Percentiles rank a stretch among this genome's conserved stretches.
Evolutionary conservation across 164 flowering plant species (phyloP).

Genomic region (Tetrastigma voinierianum): DNA sequence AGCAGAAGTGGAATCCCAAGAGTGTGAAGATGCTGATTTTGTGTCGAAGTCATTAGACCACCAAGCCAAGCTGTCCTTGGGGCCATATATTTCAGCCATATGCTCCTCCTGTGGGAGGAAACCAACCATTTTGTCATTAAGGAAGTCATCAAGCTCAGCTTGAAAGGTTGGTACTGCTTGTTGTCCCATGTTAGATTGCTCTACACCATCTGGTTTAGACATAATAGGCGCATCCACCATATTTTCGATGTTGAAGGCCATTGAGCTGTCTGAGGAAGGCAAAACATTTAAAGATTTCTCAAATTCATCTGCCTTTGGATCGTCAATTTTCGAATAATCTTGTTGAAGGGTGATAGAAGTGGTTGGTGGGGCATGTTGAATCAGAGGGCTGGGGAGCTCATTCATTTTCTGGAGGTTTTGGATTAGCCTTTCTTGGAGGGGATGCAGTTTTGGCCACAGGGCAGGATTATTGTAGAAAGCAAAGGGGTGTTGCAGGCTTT

Average conservation of each 20-base stretch:
- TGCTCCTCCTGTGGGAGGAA: slow-evolving; percentile 27
- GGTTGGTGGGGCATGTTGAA: slow-evolving; percentile 16
- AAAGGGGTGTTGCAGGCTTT: slow-evolving; percentile 49
- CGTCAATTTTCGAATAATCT: slow-evolving; percentile 8
- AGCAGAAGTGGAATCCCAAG: slow-evolving; percentile 57
- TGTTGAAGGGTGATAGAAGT: slow-evolving; percentile 4
- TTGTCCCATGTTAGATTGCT: slow-evolving; percentile 8
- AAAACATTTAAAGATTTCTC: slow-evolving; percentile 25
- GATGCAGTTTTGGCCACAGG: slow-evolving; percentile 65
- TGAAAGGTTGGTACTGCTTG: slow-evolving; percentile 32
- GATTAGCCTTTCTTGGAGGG: slow-evolving; percentile 50
- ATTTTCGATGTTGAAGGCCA: background rate
- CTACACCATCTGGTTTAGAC: slow-evolving; percentile 8
- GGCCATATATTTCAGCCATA: slow-evolving; percentile 29
- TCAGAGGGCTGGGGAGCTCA: slow-evolving; percentile 8
- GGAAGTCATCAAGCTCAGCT: slow-evolving; percentile 44
- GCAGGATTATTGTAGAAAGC: slow-evolving; percentile 50
- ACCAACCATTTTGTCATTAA: slow-evolving; percentile 25
- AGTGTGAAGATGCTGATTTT: slow-evolving; percentile 53
- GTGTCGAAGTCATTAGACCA: slow-evolving; percentile 53
- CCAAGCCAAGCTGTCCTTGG: slow-evolving; percentile 45
- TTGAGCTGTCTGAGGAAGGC: background rate
- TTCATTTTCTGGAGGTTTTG: slow-evolving; percentile 32
- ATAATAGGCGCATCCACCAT: slow-evolving; percentile 6
- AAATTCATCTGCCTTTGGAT: slow-evolving; percentile 16